These are phyloP conservation scores for Colletotrichum horii DNA, from an alignment of 2,329 filamentous ascomycete species.

Conservation along the genomic window DNA sequence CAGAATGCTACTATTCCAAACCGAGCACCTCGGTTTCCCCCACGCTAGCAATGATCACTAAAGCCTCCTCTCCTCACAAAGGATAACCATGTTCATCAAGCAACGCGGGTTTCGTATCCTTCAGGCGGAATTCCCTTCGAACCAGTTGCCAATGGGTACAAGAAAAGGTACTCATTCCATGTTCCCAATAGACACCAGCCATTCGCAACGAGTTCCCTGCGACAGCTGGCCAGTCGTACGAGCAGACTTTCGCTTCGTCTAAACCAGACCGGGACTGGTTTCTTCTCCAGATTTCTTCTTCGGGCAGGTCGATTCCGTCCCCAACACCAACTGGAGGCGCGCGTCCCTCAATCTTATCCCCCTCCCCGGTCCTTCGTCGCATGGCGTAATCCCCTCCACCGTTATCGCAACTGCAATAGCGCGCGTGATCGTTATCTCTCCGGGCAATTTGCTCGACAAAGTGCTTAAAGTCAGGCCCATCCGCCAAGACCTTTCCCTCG, in stretches of 20 bases:
- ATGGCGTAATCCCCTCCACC: neutral
- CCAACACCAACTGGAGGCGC: neutral
- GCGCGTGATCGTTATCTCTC: neutral
- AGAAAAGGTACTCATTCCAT: neutral
- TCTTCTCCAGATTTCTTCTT: conserved; percentile 9
- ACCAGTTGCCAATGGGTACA: neutral
- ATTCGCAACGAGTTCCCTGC: neutral
- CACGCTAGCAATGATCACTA: neutral
- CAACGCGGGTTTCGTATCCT: neutral
- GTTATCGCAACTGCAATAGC: neutral
- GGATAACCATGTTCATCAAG: neutral
- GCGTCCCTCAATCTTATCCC: neutral
- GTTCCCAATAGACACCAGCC: neutral
- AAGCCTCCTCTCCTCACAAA: neutral
- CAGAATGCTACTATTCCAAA: neutral
- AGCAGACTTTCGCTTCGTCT: neutral
- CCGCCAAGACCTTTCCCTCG: neutral
- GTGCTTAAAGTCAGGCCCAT: neutral
- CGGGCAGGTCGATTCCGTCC: conserved; percentile 4
- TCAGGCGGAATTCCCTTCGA: neutral
- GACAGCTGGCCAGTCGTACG: neutral
- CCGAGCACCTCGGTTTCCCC: neutral
- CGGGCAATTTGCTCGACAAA: neutral
- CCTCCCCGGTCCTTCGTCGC: neutral
- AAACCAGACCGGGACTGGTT: neutral